phyloP scores from a whole-genome alignment of 1,139 yeast genomes.

The Saccharomyces hybrid region DNA sequence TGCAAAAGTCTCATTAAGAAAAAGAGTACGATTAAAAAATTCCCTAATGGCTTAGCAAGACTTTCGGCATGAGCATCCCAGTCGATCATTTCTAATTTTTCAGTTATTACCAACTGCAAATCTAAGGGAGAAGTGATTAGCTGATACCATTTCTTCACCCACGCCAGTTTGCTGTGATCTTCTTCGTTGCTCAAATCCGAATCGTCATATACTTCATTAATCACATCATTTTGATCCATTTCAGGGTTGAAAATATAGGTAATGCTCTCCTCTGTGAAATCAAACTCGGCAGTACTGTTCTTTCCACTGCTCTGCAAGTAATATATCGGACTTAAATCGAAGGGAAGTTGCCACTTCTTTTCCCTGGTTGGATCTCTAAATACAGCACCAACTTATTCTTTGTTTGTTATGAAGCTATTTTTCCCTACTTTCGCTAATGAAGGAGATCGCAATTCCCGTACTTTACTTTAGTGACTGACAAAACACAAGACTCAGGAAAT shows the following conservation, averaged over 20 bases:
- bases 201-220: slow-evolving; percentile 8
- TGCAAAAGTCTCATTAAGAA: slow-evolving; percentile 31
- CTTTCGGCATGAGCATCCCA: slow-evolving; percentile 54
- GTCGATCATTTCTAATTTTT: slow-evolving; percentile 47
- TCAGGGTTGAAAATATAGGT: neutral
- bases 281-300: neutral
- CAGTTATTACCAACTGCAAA: slow-evolving; percentile 45
- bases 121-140: slow-evolving; percentile 45
- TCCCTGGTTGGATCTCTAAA: neutral
- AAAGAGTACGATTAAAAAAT: slow-evolving; percentile 32
- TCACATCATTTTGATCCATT: neutral
- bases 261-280: neutral
- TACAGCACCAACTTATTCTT: neutral
- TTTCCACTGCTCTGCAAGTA: no score
- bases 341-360: neutral
- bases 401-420: neutral
- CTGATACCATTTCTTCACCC: slow-evolving; percentile 5
- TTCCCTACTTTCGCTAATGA: neutral
- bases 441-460: neutral
- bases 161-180: slow-evolving; percentile 5
- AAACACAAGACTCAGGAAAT: no score
- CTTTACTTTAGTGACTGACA: no score
- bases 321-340: no score
- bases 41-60: slow-evolving; percentile 44
- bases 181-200: slow-evolving; percentile 5